Evolutionary conservation across 1,284 basidiomycete species (phyloP), one percentile per base, ranked within the genome.

Genomic region (Cryptococcus wingfieldii): DNA sequence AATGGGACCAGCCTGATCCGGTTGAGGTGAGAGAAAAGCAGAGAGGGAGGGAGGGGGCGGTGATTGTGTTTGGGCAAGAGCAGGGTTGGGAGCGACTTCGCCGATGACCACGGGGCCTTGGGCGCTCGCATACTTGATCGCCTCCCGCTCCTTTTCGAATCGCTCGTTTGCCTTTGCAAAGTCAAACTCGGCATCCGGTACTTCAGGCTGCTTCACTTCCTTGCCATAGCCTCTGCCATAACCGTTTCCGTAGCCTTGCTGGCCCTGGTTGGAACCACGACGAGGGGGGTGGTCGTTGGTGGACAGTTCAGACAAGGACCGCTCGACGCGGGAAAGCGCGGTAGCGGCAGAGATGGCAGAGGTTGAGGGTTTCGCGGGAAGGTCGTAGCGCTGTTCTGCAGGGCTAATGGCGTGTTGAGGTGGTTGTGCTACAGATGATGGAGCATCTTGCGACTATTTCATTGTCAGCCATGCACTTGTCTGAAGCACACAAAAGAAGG

Each of bases 151-250:
- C 53, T 69, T 66, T 55, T 74, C 64, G 51, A 75, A 69, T 37
- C 56, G 55, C 46, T 69, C 65, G 42, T 56, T 74, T 9, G 65
- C 69, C 46, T 68, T 68, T 10, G 60, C 55, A 46, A 75, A 75
- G 53, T 75, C 74, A 49, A 75, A 75, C 50, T 72, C 71, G 19
- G 72, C 64, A 52, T 74, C 69, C 3, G 74, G 74, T 0, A 74
- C 72, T 19, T 66, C 64, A 10, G 67, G 66, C 0, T 69, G 59
- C 41, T 42, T 42, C 31, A 34, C 31, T 34, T 34, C 31, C 31
- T 34, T 34, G 7, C 31, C 31, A 34, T 34, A 34, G 6, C 31
- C 31, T 34, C 31, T 34, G 7, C 7, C 31, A 34, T 34, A 34
- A 34, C 31, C 31, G 10, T 34, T 34, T 10, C 31, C 31, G 38